Conservation (phyloP, 768 basidiomycete species). For the Baorangia bicolor region DNA sequence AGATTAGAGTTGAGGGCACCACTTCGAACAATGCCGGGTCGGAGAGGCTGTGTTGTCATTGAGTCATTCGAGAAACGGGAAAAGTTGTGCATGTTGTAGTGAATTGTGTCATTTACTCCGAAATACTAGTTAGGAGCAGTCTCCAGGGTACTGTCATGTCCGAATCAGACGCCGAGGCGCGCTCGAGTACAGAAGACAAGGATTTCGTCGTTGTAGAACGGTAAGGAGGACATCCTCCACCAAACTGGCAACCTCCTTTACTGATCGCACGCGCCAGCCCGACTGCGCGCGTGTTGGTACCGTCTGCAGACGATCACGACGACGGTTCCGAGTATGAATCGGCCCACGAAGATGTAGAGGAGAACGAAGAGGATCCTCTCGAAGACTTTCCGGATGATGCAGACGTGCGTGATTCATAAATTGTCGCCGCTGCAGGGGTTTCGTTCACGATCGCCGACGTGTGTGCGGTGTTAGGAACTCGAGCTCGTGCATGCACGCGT, state of each 20-base stretch:
- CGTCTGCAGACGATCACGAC: conserved; percentile 31
- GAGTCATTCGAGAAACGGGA: neutral
- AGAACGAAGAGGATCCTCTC: conserved; percentile 64
- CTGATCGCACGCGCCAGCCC: conserved; percentile 19
- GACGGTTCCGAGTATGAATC: conserved; percentile 39
- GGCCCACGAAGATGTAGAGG: conserved; percentile 41
- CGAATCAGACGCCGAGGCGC: conserved; percentile 12
- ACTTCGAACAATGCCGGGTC: neutral
- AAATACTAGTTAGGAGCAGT: neutral
- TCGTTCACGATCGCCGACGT: neutral
- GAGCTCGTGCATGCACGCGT: conserved; percentile 83
- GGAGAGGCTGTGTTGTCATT: neutral
- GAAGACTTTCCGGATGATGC: conserved; percentile 82
- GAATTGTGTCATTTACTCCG: no score
- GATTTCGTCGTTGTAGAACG: conserved; percentile 26
- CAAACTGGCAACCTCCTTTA: neutral
- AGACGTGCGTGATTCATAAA: conserved; percentile 49
- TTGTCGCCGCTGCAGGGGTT: neutral
- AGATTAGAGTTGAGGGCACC: neutral
- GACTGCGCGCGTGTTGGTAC: conserved; percentile 49
- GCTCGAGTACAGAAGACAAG: conserved; percentile 16
- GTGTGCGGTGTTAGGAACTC: conserved; percentile 57
- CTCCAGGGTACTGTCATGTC: conserved; percentile 20
- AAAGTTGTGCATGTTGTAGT: no score
- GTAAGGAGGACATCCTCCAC: conserved; percentile 7